These are phyloP conservation scores for Fulvia fulva DNA, from an alignment of 2,329 filamentous ascomycete genomes.

Conservation along the genomic window DNA sequence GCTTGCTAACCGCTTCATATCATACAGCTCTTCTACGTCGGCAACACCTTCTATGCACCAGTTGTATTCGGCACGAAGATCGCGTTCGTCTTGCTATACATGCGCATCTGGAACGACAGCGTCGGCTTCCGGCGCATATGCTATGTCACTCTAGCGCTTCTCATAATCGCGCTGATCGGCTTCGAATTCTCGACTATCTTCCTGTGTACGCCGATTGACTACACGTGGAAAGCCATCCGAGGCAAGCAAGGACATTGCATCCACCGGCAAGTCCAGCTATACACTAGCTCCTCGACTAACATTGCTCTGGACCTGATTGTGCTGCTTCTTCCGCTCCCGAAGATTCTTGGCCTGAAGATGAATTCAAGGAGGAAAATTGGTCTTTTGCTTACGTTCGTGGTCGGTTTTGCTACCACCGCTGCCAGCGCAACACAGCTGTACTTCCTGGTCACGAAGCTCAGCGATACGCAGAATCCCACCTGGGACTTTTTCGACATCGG, in stretches of 20 bases:
- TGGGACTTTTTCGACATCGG: constrained; percentile 9
- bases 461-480: neutral
- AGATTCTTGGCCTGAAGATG: constrained; percentile 2
- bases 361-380: constrained; percentile 4
- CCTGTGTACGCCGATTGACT: constrained; percentile 1
- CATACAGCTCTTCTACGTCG: constrained; percentile 11
- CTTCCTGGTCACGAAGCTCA: neutral
- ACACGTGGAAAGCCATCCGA: constrained; percentile 1
- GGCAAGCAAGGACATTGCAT: constrained; percentile 2
- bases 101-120: constrained; percentile 2
- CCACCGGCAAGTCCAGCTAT: constrained; percentile 6
- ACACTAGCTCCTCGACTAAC: constrained; percentile 7
- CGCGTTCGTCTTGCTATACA: constrained; percentile 2
- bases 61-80: neutral
- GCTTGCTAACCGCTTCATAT: neutral
- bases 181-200: neutral
- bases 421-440: constrained; percentile 1
- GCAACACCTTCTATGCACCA: neutral
- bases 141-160: neutral
- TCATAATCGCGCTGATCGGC: neutral
- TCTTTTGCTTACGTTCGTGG: constrained; percentile 4
- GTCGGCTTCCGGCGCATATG: neutral
- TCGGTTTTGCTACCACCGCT: constrained; percentile 9
- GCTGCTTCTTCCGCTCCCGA: constrained; percentile 6
- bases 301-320: constrained; percentile 9